phyloP scores from a whole-genome alignment of 176 grass and related monocot genomes.

The Musa itinerans region DNA sequence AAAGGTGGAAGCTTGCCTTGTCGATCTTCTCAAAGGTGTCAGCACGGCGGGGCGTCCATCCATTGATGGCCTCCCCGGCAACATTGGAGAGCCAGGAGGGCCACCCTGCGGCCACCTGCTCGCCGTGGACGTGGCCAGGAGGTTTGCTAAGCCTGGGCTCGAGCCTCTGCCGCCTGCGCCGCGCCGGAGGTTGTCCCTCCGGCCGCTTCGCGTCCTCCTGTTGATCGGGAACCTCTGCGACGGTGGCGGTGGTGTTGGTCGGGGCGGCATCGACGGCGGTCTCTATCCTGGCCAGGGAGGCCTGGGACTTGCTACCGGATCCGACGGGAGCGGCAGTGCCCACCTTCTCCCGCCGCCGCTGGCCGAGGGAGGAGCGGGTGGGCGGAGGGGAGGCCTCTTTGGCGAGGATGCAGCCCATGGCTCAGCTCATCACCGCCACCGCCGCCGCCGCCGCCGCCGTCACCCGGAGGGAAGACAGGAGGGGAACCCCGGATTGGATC shows the following conservation, averaged over 20 bases:
- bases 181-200: background rate
- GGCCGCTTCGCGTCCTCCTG: background rate
- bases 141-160: slow-evolving; percentile 3
- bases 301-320: background rate
- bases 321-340: background rate
- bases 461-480: background rate
- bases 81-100: slow-evolving; percentile 13
- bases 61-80: slow-evolving; percentile 21
- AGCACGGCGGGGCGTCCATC: slow-evolving; percentile 16
- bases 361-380: background rate
- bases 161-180: background rate
- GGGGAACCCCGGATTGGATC: too few species aligned
- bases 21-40: slow-evolving; percentile 18
- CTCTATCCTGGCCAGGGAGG: background rate
- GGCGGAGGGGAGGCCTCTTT: background rate
- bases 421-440: slow-evolving; percentile 1
- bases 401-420: slow-evolving; percentile 7
- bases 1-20: slow-evolving; percentile 1
- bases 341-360: background rate
- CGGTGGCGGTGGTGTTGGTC: background rate
- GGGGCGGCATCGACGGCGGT: background rate
- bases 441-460: too few species aligned
- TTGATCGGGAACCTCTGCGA: background rate
- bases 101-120: slow-evolving; percentile 18
- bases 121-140: background rate